phyloP scores from a whole-genome alignment of 2,329 filamentous ascomycete species.

The Acephala macrosclerotiorum region DNA sequence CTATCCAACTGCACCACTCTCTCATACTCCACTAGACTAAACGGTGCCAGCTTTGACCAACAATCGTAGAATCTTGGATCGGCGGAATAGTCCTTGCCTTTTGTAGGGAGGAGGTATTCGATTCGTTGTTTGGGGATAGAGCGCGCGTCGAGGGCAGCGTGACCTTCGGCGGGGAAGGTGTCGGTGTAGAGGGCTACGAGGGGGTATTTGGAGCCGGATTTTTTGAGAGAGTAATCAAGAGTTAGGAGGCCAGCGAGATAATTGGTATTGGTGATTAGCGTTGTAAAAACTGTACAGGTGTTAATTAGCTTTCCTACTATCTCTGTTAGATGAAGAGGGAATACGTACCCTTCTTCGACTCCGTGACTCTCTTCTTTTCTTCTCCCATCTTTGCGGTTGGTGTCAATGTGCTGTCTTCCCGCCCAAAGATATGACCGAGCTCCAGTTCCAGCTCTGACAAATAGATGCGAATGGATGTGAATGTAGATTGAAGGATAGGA shows the following conservation, averaged over 20 bases:
- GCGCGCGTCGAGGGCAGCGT: conserved; percentile 72
- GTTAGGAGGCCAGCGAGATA: conserved; percentile 86
- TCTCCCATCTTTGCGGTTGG: conserved; percentile 11
- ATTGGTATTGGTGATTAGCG: conserved; percentile 82
- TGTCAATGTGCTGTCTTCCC: background rate
- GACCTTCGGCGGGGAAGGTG: conserved; percentile 72
- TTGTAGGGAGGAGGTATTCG: conserved; percentile 73
- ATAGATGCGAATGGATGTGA: background rate
- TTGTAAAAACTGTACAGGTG: conserved; percentile 79
- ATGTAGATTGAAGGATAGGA: background rate
- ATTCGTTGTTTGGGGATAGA: conserved; percentile 75
- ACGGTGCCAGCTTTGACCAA: conserved; percentile 87
- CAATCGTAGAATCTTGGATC: conserved; percentile 89
- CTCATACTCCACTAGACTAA: conserved; percentile 77
- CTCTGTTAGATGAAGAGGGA: background rate
- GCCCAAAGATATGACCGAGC: background rate
- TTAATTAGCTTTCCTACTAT: conserved; percentile 8
- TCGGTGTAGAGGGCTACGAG: conserved; percentile 86
- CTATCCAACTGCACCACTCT: conserved; percentile 85
- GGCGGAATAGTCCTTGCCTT: conserved; percentile 71
- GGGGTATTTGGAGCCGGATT: conserved; percentile 72
- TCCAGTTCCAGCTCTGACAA: background rate
- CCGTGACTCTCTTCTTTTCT: conserved; percentile 11
- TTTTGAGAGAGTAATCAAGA: conserved; percentile 78
- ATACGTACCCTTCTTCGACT: conserved; percentile 39